phyloP scores from a whole-genome alignment of 129 eudicot genomes.

The Helianthus tuberosus region DNA sequence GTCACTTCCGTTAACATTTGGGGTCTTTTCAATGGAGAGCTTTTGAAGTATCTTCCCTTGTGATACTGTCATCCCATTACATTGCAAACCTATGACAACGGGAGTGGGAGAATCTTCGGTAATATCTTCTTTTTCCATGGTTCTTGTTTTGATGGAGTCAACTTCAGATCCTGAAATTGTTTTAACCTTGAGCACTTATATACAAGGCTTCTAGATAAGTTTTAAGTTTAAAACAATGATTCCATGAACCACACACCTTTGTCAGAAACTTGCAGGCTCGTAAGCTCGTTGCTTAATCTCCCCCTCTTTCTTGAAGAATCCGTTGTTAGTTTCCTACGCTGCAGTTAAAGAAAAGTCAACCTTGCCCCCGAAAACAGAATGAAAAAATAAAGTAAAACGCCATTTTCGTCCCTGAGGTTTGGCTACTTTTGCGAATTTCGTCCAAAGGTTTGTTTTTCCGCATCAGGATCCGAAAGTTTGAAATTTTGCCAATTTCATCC shows the following conservation, averaged over 20 bases:
- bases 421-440: too few species aligned
- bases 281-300: conserved; percentile 28
- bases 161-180: conserved; percentile 39
- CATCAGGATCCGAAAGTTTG: too few species aligned
- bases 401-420: too few species aligned
- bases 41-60: conserved; percentile 24
- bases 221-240: background rate
- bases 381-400: background rate
- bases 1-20: conserved; percentile 19
- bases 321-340: conserved; percentile 42
- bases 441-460: too few species aligned
- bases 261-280: conserved; percentile 16
- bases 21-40: conserved; percentile 16
- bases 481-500: too few species aligned
- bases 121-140: conserved; percentile 23
- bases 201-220: background rate
- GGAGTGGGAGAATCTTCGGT: conserved; percentile 22
- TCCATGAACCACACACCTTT: conserved; percentile 37
- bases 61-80: conserved; percentile 35
- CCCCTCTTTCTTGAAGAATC: conserved; percentile 31
- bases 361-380: conserved; percentile 2
- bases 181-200: conserved; percentile 9
- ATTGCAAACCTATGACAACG: conserved; percentile 49
- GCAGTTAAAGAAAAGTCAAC: conserved; percentile 24
- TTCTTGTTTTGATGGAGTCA: conserved; percentile 25